A percentile compares a stretch with the other conserved stretches of the same genome.
Conservation (phyloP, 176 grass and related monocot species). For the Coix lacrymajobi region DNA sequence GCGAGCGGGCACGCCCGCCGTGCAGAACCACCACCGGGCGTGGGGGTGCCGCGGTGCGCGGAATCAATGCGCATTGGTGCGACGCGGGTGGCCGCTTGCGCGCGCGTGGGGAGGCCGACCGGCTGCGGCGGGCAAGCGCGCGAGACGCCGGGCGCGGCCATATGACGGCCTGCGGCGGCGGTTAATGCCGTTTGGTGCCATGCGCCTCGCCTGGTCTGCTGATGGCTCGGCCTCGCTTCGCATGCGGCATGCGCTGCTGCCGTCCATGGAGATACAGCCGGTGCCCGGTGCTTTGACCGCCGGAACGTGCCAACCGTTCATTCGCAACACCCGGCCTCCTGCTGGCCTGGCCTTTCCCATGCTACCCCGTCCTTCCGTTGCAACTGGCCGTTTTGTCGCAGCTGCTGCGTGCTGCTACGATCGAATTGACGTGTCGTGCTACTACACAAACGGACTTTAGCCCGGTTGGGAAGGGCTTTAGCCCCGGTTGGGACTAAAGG, state of each 20-base stretch:
- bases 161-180: not conserved
- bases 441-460: too few species aligned
- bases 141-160: not conserved
- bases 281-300: not conserved
- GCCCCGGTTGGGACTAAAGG: too few species aligned
- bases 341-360: not conserved
- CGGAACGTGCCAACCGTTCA: not conserved
- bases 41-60: too few species aligned
- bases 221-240: not conserved
- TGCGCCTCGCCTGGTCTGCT: not conserved
- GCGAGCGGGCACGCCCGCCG: too few species aligned
- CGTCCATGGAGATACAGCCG: not conserved
- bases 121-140: not conserved
- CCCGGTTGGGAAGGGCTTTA: too few species aligned
- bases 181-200: slow-evolving; percentile 23
- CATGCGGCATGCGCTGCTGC: not conserved
- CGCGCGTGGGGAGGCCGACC: not conserved
- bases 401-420: too few species aligned
- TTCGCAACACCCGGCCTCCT: too few species aligned
- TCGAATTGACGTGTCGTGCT: too few species aligned
- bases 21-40: too few species aligned
- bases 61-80: slow-evolving; percentile 40
- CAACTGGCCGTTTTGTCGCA: too few species aligned
- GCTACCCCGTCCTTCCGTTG: not conserved
- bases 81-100: slow-evolving; percentile 17